Conservation (phyloP, 371 early-diverging fungal genomes). For the Dentiscutata heterogama region DNA sequence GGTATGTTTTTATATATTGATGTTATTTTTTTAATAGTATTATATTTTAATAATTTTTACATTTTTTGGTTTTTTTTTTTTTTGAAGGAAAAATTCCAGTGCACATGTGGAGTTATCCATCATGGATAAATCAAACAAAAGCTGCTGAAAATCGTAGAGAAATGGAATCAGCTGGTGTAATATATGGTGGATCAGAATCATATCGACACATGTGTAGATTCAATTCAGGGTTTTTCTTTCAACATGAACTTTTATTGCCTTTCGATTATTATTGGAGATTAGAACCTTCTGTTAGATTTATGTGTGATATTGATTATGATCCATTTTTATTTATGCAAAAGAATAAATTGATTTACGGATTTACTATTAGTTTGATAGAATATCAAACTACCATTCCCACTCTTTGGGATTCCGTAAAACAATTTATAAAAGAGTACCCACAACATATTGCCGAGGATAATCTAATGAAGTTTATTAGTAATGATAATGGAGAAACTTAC, state of each 20-base stretch:
- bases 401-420: conserved; percentile 76
- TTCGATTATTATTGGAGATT: conserved; percentile 97
- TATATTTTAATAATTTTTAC: neutral
- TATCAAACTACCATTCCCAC: conserved; percentile 83
- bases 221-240: conserved; percentile 92
- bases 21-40: neutral
- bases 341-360: conserved; percentile 88
- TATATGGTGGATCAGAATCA: conserved; percentile 87
- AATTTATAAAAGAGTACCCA: conserved; percentile 64
- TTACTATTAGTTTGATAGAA: conserved; percentile 84
- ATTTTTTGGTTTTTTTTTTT: neutral
- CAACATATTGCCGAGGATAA: conserved; percentile 57
- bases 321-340: conserved; percentile 89
- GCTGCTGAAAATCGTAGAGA: conserved; percentile 65
- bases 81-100: conserved; percentile 77
- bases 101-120: conserved; percentile 87
- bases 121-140: conserved; percentile 78
- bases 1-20: conserved; percentile 53
- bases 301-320: conserved; percentile 91
- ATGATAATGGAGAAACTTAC: conserved; percentile 50
- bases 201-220: conserved; percentile 97
- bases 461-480: conserved; percentile 50
- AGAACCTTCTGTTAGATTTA: conserved; percentile 91
- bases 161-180: conserved; percentile 68
- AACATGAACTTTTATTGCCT: conserved; percentile 79